Base-by-base conservation (phyloP, 2,329 filamentous ascomycete genomes). In the Nannizziopsis barbatae region DNA sequence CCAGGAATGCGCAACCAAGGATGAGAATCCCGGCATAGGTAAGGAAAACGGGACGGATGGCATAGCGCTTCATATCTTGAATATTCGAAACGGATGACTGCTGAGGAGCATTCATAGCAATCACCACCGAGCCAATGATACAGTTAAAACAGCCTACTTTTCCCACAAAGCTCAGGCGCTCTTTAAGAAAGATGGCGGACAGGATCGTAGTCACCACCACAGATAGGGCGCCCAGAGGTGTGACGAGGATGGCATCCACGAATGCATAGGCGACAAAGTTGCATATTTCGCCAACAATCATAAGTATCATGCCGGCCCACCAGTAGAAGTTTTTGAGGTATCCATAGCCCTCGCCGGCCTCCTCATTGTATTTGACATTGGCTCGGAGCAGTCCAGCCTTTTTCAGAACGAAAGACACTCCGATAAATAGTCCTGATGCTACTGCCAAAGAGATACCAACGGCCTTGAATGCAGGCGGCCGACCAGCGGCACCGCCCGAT, bases 211-310 rank as follows among this genome's bases (percentile, higher is more conserved):
- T 90, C 53, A 96, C 82, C 47, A 98, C 92, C 52, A 96, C 92
- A 1, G 86, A 87, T 44, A 96, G 72, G 2, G 90, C 90, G 53
- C 90, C 90, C 47, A 96, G 73, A 3, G 90, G 89, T 0, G 90
- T 95, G 47, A 96, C 90, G 54, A 96, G 72, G 58, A 96, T 95
- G 52, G 90, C 90, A 65, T 96, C 92, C 53, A 92, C 92, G 60
- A 96, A 96, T 49, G 88, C 86, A 63, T 96, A 96, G 47, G 92
- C 92, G 63, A 90, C 86, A 64, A 96, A 94, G 69, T 98, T 98
- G 77, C 87, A 94, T 49, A 95, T 79, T 67, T 98, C 92, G 57
- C 92, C 92, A 38, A 96, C 60, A 58, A 96, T 95, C 92, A 98
- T 96, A 51, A 96, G 75, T 0, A 73, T 88, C 92, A 98, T 96